phyloP scores from a whole-genome alignment of 768 basidiomycete species.

The Tremella yokohamensis region DNA sequence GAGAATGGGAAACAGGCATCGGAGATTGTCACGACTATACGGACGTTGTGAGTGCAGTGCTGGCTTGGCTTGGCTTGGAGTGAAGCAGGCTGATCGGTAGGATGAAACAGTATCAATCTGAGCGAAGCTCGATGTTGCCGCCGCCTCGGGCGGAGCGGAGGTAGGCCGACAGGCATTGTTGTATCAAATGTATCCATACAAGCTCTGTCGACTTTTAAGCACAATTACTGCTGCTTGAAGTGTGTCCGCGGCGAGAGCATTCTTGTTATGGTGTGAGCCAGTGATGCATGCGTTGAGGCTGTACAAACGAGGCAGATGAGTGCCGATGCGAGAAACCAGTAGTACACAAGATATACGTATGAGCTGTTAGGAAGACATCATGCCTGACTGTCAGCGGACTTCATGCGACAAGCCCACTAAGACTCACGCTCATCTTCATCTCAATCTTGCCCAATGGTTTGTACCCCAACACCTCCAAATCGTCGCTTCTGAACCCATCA shows the following conservation, averaged over 20 bases:
- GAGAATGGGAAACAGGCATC: conserved; percentile 72
- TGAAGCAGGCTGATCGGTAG: conserved; percentile 8
- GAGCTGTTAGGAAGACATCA: not conserved
- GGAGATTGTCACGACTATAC: conserved; percentile 35
- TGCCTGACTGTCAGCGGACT: not conserved
- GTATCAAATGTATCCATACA: not conserved
- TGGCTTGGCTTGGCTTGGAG: conserved; percentile 3
- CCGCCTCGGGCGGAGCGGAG: conserved; percentile 17
- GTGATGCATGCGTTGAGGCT: conserved; percentile 5
- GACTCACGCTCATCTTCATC: conserved; percentile 86
- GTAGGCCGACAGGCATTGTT: not conserved
- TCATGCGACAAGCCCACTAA: not conserved
- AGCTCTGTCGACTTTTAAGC: too few relatives aligned
- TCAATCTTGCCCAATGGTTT: conserved; percentile 74
- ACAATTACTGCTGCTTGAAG: too few relatives aligned
- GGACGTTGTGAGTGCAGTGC: conserved; percentile 26
- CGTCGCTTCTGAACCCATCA: conserved; percentile 74
- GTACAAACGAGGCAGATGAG: conserved; percentile 2
- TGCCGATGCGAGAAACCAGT: conserved; percentile 6
- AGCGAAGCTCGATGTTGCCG: conserved; percentile 30
- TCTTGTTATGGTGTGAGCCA: not conserved
- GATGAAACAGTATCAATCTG: conserved; percentile 37
- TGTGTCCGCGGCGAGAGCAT: not conserved
- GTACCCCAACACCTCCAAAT: conserved; percentile 83
- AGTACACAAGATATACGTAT: not conserved